A percentile compares a stretch with the other conserved stretches of the same genome.
Evolutionary conservation across 805 yeast species (phyloP).

Genomic region (Wickerhamiella cacticola): DNA sequence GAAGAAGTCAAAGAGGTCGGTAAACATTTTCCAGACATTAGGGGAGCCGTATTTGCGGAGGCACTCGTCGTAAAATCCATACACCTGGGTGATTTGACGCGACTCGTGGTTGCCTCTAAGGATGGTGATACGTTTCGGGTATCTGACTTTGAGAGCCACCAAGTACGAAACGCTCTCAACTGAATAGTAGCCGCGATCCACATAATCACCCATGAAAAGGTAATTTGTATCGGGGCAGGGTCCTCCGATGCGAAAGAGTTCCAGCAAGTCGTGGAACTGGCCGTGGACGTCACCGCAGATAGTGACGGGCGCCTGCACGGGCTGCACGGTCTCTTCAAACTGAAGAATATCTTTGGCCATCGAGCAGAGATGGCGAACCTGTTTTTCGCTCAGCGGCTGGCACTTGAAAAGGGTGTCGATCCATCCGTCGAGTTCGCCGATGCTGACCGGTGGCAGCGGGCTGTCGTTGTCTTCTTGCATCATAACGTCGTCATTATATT

Average conservation of each 20-base stretch:
- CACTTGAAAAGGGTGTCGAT: constrained; percentile 70
- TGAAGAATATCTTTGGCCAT: constrained; percentile 89
- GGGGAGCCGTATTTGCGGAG: constrained; percentile 89
- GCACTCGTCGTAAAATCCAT: constrained; percentile 94
- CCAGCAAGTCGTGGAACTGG: constrained; percentile 93
- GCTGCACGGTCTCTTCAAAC: constrained; percentile 88
- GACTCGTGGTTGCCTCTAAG: constrained; percentile 93
- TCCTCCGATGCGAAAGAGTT: constrained; percentile 87
- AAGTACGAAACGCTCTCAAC: constrained; percentile 86
- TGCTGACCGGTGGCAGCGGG: constrained; percentile 38
- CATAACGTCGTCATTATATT: constrained; percentile 6
- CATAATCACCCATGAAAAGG: constrained; percentile 80
- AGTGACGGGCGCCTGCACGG: constrained; percentile 89
- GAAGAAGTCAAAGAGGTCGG: constrained; percentile 87
- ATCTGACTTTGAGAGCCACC: constrained; percentile 90
- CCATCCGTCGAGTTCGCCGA: constrained; percentile 71
- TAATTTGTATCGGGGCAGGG: constrained; percentile 91
- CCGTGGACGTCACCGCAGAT: constrained; percentile 98
- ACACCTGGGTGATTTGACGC: constrained; percentile 92
- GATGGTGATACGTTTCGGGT: constrained; percentile 84
- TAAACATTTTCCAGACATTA: constrained; percentile 85
- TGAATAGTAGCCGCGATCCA: constrained; percentile 78
- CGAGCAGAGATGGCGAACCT: constrained; percentile 66
- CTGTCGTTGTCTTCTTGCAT: constrained; percentile 11
- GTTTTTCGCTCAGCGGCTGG: constrained; percentile 73